Conservation (phyloP, 345 rosid species). For the Sisymbrium irio region DNA sequence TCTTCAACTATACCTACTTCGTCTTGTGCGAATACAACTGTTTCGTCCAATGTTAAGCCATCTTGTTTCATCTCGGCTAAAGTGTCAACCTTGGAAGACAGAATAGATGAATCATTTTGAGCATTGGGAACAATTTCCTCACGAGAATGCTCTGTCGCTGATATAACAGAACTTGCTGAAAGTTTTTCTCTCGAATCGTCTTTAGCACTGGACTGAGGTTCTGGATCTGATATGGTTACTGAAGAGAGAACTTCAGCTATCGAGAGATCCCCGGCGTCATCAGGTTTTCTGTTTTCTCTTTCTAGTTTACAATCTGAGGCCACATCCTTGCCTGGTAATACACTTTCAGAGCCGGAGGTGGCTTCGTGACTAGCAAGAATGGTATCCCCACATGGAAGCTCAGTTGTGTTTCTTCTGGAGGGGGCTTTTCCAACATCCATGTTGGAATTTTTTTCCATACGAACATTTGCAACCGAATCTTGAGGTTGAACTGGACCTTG, state of each 20-base stretch:
- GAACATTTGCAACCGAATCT: slow-evolving; percentile 4
- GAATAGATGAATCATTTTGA: slow-evolving; percentile 29
- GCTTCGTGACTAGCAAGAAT: slow-evolving; percentile 26
- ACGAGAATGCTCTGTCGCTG: slow-evolving; percentile 12
- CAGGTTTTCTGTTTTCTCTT: slow-evolving; percentile 21
- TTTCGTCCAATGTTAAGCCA: slow-evolving; percentile 36
- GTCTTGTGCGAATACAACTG: slow-evolving; percentile 33
- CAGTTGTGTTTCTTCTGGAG: slow-evolving; percentile 28
- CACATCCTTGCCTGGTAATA: slow-evolving; percentile 12
- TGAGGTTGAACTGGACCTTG: slow-evolving; percentile 39
- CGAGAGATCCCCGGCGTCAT: slow-evolving; percentile 17
- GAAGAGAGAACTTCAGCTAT: slow-evolving; percentile 25
- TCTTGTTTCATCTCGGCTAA: slow-evolving; percentile 40
- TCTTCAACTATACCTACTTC: slow-evolving; percentile 48
- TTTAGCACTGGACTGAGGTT: slow-evolving; percentile 14
- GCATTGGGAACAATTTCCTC: slow-evolving; percentile 14
- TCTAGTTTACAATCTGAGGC: slow-evolving; percentile 19
- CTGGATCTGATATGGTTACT: slow-evolving; percentile 14
- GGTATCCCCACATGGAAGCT: slow-evolving; percentile 31
- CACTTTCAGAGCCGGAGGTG: slow-evolving; percentile 29
- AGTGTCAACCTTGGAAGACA: slow-evolving; percentile 33
- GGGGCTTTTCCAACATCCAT: slow-evolving; percentile 26
- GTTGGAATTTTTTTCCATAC: slow-evolving; percentile 12
- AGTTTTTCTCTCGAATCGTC: slow-evolving; percentile 3
- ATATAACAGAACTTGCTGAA: neutral